These are phyloP conservation scores for Ceratorhiza oryzae-sativae DNA, from an alignment of 1,284 basidiomycete species.

Conservation along the genomic window DNA sequence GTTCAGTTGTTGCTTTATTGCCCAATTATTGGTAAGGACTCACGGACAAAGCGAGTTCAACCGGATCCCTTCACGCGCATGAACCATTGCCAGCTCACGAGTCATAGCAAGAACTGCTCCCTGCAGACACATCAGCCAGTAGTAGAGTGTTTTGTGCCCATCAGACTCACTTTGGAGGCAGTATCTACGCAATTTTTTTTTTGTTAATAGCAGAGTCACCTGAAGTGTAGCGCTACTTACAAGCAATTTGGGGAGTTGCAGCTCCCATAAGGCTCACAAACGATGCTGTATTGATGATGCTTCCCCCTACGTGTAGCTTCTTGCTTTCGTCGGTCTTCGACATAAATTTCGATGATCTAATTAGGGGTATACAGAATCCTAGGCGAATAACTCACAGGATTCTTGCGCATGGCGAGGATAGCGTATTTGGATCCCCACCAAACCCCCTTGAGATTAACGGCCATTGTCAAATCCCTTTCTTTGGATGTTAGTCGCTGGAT, in stretches of 20 bases:
- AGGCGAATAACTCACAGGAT: constrained; percentile 56
- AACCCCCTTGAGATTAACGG: constrained; percentile 96
- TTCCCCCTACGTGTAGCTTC: constrained; percentile 83
- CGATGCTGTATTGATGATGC: constrained; percentile 96
- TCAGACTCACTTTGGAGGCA: constrained; percentile 72
- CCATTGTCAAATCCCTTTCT: constrained; percentile 77
- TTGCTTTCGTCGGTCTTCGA: constrained; percentile 70
- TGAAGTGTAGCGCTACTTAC: constrained; percentile 58
- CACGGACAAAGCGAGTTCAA: constrained; percentile 96
- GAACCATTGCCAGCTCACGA: constrained; percentile 95
- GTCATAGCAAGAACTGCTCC: constrained; percentile 98
- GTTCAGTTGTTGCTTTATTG: no score
- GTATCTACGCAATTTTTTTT: no score
- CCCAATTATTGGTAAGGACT: no score
- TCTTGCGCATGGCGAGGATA: constrained; percentile 92
- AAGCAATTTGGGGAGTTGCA: constrained; percentile 94
- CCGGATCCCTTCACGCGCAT: constrained; percentile 94
- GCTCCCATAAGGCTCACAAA: constrained; percentile 94
- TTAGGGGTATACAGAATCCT: neutral
- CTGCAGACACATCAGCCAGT: constrained; percentile 51
- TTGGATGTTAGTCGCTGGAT: neutral
- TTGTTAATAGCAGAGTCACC: neutral
- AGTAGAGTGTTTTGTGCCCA: neutral
- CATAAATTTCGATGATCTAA: neutral
- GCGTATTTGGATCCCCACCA: constrained; percentile 99